Evolutionary conservation across 176 grass and related monocot genomes (phyloP).

Genomic region (Aegilops longissima): DNA sequence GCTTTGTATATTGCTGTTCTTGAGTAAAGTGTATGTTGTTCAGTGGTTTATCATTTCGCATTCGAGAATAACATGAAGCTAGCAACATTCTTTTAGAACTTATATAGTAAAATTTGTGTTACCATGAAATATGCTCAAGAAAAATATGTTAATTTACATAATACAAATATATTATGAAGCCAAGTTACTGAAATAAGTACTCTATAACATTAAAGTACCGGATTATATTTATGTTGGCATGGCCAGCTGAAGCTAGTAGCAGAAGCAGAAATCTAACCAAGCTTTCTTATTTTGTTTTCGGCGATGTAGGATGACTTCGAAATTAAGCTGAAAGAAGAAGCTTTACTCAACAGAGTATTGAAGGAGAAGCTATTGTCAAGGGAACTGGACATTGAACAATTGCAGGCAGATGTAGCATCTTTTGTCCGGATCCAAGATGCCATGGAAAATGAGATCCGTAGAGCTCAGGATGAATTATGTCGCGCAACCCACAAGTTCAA

Average conservation of each 20-base stretch:
- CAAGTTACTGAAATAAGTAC: neutral
- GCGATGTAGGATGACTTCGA: slow-evolving; percentile 54
- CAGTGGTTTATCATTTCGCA: neutral
- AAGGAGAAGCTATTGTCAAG: slow-evolving; percentile 58
- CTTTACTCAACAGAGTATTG: slow-evolving; percentile 59
- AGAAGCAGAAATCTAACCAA: slow-evolving; percentile 14
- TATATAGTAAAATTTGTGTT: slow-evolving; percentile 13
- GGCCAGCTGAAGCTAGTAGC: neutral
- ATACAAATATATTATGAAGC: neutral
- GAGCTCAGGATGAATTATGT: slow-evolving; percentile 56
- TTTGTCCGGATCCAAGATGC: slow-evolving; percentile 49
- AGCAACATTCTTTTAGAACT: neutral
- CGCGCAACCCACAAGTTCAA: slow-evolving; percentile 57
- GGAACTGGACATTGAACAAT: slow-evolving; percentile 65
- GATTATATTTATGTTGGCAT: neutral
- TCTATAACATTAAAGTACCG: neutral
- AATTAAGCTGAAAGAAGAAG: slow-evolving; percentile 68
- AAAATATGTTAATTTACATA: neutral
- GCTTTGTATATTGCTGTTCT: slow-evolving; percentile 14
- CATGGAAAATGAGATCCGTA: slow-evolving; percentile 55
- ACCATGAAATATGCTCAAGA: neutral
- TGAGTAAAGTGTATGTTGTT: neutral
- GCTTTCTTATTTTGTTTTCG: slow-evolving; percentile 21
- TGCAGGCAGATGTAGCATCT: slow-evolving; percentile 62
- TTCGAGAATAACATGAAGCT: slow-evolving; percentile 12